These are phyloP conservation scores for Monilinia fructicola DNA, from an alignment of 2,329 filamentous ascomycete genomes.

Conservation along the genomic window DNA sequence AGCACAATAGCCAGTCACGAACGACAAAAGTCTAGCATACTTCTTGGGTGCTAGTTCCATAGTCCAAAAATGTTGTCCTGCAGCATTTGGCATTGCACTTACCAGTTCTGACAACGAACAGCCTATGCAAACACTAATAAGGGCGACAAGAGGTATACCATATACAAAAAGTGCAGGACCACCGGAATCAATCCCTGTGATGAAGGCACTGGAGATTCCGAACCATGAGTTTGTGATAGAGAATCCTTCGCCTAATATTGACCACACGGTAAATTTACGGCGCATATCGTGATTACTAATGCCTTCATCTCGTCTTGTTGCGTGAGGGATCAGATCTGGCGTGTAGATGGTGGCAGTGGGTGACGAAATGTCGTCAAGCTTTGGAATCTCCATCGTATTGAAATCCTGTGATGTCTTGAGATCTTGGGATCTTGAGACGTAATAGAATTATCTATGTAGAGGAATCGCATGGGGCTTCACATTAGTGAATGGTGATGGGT, in stretches of 20 bases:
- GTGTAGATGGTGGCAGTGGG: not conserved
- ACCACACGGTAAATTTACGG: constrained; percentile 21
- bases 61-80: constrained; percentile 23
- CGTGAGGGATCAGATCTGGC: not conserved
- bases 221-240: constrained; percentile 24
- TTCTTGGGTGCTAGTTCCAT: constrained; percentile 21
- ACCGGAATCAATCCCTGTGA: constrained; percentile 21
- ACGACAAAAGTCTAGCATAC: constrained; percentile 22
- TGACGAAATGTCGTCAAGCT: constrained; percentile 3
- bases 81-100: constrained; percentile 24
- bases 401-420: not conserved
- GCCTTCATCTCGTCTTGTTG: not conserved
- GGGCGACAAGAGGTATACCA: constrained; percentile 17
- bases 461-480: not conserved
- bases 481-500: not conserved
- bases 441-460: not conserved
- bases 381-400: constrained; percentile 14
- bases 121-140: constrained; percentile 14
- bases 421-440: not conserved
- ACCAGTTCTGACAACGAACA: constrained; percentile 21
- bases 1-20: constrained; percentile 20
- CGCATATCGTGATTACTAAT: constrained; percentile 11
- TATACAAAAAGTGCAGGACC: constrained; percentile 23
- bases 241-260: constrained; percentile 21
- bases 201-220: constrained; percentile 21